phyloP scores from a whole-genome alignment of 371 early-diverging fungal species.

The Funneliformis caledonium region DNA sequence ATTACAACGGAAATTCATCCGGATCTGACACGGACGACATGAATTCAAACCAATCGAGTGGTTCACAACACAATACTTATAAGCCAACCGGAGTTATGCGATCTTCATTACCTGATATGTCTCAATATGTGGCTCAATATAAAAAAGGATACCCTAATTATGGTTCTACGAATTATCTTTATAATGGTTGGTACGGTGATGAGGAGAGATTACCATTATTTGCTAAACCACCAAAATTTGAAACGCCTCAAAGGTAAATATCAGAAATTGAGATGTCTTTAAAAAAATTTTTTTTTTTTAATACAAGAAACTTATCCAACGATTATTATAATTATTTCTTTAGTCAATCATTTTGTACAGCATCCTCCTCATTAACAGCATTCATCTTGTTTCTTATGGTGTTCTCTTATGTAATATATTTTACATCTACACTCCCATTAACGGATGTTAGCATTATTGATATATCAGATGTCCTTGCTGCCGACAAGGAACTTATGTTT shows the following conservation, averaged over 20 bases:
- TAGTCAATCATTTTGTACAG: slow-evolving; percentile 11
- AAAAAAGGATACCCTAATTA: slow-evolving; percentile 33
- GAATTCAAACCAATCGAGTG: background rate
- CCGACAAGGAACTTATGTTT: slow-evolving; percentile 72
- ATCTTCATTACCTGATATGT: slow-evolving; percentile 36
- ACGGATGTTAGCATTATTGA: slow-evolving; percentile 51
- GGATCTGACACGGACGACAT: slow-evolving; percentile 17
- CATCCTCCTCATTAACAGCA: slow-evolving; percentile 1
- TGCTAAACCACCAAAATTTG: slow-evolving; percentile 5
- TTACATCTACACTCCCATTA: slow-evolving; percentile 47
- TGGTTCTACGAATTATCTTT: slow-evolving; percentile 17
- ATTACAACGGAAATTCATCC: background rate
- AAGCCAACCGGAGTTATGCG: slow-evolving; percentile 34
- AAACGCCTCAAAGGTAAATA: background rate
- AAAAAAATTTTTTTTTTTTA: background rate
- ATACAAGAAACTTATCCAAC: too few species aligned
- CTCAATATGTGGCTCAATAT: slow-evolving; percentile 12
- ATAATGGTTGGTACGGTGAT: slow-evolving; percentile 31
- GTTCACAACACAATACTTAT: background rate
- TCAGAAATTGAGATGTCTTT: background rate
- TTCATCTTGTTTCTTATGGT: slow-evolving; percentile 18
- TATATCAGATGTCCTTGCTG: slow-evolving; percentile 64
- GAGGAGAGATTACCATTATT: slow-evolving; percentile 29
- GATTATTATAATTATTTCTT: background rate
- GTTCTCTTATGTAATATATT: slow-evolving; percentile 21